A percentile compares a stretch with the other conserved stretches of the same genome.
These are phyloP conservation scores for Angophora floribunda DNA, from an alignment of 345 rosid genomes.

Conservation along the genomic window DNA sequence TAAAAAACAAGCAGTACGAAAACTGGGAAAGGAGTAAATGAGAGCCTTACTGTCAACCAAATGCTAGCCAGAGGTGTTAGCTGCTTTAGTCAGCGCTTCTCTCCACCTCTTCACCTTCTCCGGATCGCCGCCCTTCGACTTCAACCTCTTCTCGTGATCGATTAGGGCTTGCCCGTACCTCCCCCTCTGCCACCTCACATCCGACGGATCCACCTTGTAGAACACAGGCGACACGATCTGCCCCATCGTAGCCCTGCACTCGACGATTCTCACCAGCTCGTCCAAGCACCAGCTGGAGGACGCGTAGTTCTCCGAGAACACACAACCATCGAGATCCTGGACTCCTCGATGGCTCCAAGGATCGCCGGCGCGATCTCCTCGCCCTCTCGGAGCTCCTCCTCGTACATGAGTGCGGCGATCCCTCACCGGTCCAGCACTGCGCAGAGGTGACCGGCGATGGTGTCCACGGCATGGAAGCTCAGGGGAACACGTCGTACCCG, in stretches of 20 bases:
- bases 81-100: too few species aligned
- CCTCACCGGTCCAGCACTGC: background rate
- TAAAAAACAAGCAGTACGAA: too few species aligned
- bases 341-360: background rate
- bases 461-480: slow-evolving; percentile 16
- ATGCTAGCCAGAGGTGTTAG: too few species aligned
- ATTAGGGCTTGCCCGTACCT: too few species aligned
- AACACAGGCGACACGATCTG: too few species aligned
- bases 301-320: slow-evolving; percentile 5
- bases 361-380: background rate
- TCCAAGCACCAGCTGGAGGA: slow-evolving; percentile 10
- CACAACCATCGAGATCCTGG: background rate
- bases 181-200: too few species aligned
- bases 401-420: background rate
- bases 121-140: too few species aligned
- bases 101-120: too few species aligned
- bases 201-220: too few species aligned
- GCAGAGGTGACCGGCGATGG: background rate
- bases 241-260: too few species aligned
- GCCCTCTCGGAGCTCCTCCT: background rate
- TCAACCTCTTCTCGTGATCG: too few species aligned
- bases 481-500: slow-evolving; percentile 9
- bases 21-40: background rate
- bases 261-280: slow-evolving; percentile 3
- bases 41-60: too few species aligned